Conservation (phyloP, 169 alveolate species). For the Cryptosporidium meleagridis region DNA sequence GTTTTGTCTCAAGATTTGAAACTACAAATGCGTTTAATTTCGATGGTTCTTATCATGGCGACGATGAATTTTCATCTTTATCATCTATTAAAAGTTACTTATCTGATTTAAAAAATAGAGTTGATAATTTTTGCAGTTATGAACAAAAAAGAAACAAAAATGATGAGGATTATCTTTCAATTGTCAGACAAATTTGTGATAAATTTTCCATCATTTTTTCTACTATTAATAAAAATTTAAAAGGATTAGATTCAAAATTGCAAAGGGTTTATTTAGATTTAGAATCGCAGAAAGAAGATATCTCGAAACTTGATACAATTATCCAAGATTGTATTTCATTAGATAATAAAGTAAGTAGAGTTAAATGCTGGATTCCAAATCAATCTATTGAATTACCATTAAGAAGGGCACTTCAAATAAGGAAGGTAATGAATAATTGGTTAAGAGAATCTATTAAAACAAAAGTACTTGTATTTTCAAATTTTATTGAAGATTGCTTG, state of each 20-base stretch:
- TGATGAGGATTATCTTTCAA: neutral
- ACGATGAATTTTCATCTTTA: slow-evolving; percentile 52
- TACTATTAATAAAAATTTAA: slow-evolving; percentile 3
- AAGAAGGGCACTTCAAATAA: slow-evolving; percentile 53
- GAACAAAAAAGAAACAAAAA: neutral
- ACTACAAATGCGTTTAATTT: slow-evolving; percentile 1
- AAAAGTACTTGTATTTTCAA: slow-evolving; percentile 10
- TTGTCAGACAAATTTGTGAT: slow-evolving; percentile 4
- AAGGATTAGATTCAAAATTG: neutral
- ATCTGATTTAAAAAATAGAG: slow-evolving; percentile 18
- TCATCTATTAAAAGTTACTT: slow-evolving; percentile 24
- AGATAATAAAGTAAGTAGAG: slow-evolving; percentile 20
- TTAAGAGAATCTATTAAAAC: slow-evolving; percentile 32
- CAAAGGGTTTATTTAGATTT: slow-evolving; percentile 43
- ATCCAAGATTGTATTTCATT: slow-evolving; percentile 36
- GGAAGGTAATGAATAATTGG: slow-evolving; percentile 46
- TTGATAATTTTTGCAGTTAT: neutral
- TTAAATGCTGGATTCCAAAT: slow-evolving; percentile 56
- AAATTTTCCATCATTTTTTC: neutral
- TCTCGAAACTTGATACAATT: slow-evolving; percentile 23
- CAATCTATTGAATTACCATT: slow-evolving; percentile 65
- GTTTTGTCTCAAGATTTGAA: slow-evolving; percentile 24
- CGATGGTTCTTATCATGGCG: slow-evolving; percentile 9
- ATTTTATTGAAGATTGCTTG: slow-evolving; percentile 35
- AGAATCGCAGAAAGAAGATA: slow-evolving; percentile 17